phyloP scores from a whole-genome alignment of 257 asterid species.

The Solanum paucissectum region DNA sequence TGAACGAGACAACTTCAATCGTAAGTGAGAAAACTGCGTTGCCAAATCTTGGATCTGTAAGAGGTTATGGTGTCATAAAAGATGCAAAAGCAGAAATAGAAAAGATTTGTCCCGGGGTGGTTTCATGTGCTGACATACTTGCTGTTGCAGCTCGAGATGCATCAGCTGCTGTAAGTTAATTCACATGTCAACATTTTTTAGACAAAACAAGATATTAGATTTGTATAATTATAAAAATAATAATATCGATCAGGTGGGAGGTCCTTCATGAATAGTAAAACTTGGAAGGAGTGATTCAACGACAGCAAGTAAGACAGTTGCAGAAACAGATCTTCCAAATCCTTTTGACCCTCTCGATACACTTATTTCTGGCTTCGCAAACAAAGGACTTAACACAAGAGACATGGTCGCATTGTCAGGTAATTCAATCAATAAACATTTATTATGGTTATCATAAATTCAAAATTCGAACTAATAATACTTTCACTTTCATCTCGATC shows the following conservation, averaged over 20 bases:
- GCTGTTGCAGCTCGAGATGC: background rate
- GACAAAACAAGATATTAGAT: too few species aligned
- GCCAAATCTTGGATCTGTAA: background rate
- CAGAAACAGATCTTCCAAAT: background rate
- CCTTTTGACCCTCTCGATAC: background rate
- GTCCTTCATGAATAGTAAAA: background rate
- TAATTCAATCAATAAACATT: background rate
- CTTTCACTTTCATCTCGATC: background rate
- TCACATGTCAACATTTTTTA: too few species aligned
- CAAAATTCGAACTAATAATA: too few species aligned
- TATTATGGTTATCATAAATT: background rate
- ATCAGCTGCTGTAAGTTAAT: background rate
- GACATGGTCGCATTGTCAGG: background rate
- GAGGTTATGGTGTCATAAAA: background rate
- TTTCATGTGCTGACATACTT: background rate
- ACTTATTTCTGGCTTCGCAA: background rate
- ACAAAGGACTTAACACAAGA: background rate
- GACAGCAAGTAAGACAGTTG: background rate
- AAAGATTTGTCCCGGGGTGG: background rate
- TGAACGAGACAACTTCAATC: background rate
- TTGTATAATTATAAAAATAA: too few species aligned
- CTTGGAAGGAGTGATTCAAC: background rate
- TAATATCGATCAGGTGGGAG: background rate
- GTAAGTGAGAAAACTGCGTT: background rate
- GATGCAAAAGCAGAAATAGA: background rate